Conservation (phyloP, 129 eudicot genomes). For the Artemisia argyi region DNA sequence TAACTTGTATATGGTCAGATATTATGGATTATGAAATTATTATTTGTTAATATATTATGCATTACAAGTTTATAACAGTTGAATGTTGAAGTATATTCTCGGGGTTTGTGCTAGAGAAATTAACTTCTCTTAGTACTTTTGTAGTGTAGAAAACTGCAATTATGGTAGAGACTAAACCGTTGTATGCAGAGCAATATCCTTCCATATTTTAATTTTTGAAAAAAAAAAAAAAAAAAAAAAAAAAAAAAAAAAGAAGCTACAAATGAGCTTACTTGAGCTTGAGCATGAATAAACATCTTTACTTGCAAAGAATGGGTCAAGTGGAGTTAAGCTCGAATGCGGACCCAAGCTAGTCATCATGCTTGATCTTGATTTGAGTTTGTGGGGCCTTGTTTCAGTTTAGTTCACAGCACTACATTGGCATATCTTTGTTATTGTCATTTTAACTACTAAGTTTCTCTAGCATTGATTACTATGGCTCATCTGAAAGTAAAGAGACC, state of each 20-base stretch:
- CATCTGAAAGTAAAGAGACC: not conserved
- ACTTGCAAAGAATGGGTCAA: not conserved
- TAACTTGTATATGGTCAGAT: too few species aligned
- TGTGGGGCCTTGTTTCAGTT: not conserved
- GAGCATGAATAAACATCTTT: not conserved
- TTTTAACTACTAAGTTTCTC: not conserved
- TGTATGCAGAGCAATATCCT: too few species aligned
- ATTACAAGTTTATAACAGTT: not conserved
- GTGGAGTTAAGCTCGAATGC: not conserved
- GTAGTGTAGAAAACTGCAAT: too few species aligned
- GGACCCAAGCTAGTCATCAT: not conserved
- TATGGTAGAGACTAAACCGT: too few species aligned
- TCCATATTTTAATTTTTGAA: too few species aligned
- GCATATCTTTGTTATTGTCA: not conserved
- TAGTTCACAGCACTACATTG: not conserved
- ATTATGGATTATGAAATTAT: too few species aligned
- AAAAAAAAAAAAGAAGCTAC: too few species aligned
- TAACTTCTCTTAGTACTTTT: not conserved
- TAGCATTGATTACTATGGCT: not conserved
- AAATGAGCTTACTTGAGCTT: too few species aligned
- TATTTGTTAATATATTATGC: not conserved
- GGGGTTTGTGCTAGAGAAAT: not conserved
- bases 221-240: too few species aligned
- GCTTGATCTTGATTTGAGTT: constrained; percentile 1
- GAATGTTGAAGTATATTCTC: not conserved